Conservation (phyloP, 2,329 filamentous ascomycete genomes). For the Gliomastix tumulicola region DNA sequence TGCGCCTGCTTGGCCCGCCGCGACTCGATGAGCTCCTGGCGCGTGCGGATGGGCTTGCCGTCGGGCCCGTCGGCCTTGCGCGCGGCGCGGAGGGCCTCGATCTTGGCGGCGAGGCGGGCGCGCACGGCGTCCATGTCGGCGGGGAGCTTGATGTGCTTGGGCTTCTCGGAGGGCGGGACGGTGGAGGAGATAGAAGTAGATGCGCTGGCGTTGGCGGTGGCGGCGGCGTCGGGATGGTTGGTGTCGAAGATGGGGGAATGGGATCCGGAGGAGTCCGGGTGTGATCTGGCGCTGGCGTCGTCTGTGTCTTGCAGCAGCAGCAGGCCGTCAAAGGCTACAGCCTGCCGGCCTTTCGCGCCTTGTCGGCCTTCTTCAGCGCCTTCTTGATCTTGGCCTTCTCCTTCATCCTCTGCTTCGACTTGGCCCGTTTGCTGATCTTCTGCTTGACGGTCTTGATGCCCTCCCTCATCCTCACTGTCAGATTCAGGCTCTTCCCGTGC, state of each 20-base stretch:
- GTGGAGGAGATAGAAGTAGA: slow-evolving; percentile 66
- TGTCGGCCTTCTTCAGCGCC: slow-evolving; percentile 20
- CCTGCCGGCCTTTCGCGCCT: slow-evolving; percentile 9
- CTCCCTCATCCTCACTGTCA: too few species aligned
- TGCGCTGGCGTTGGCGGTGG: slow-evolving; percentile 42
- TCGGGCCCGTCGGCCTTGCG: slow-evolving; percentile 83
- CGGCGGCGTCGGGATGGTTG: slow-evolving; percentile 31
- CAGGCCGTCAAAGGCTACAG: slow-evolving; percentile 17
- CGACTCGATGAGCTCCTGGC: slow-evolving; percentile 87
- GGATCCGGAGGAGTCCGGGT: too few species aligned
- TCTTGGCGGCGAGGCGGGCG: slow-evolving; percentile 71
- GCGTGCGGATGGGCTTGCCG: slow-evolving; percentile 69
- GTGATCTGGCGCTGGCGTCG: slow-evolving; percentile 31
- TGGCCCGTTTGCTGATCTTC: too few species aligned
- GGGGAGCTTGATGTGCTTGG: slow-evolving; percentile 60
- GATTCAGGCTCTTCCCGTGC: too few species aligned
- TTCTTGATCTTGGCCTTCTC: slow-evolving; percentile 33
- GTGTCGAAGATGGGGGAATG: slow-evolving; percentile 51
- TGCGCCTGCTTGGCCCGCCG: slow-evolving; percentile 81
- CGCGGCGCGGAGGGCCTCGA: slow-evolving; percentile 76
- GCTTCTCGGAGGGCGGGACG: slow-evolving; percentile 50
- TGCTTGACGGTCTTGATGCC: too few species aligned
- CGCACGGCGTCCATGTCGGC: slow-evolving; percentile 69
- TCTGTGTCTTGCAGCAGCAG: slow-evolving; percentile 33
- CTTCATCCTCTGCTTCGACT: slow-evolving; percentile 41